Evolutionary conservation across 140 eudicot genomes (phyloP).

Genomic region (Cichorium intybus): DNA sequence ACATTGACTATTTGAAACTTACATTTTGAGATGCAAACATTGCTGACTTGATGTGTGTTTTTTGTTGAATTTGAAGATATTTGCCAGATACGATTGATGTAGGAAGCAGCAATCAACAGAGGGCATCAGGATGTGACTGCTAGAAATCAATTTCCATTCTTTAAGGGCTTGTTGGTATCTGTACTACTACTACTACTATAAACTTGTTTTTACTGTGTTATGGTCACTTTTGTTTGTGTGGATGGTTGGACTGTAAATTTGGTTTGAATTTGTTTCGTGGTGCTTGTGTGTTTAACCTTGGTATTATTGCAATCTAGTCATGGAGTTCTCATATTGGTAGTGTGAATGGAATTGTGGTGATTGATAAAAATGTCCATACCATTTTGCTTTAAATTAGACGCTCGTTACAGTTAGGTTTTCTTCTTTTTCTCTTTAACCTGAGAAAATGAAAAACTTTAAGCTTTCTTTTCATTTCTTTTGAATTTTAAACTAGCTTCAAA

Average conservation of each 20-base stretch:
- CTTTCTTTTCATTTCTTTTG: no score
- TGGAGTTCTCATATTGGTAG: background rate
- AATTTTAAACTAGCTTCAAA: no score
- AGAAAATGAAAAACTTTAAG: background rate
- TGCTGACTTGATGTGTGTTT: background rate
- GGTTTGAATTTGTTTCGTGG: constrained; percentile 35
- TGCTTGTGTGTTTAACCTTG: constrained; percentile 28
- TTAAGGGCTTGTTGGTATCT: constrained; percentile 21
- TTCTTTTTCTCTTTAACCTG: background rate
- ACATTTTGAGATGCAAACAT: background rate
- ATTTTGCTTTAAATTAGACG: background rate
- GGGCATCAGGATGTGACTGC: constrained; percentile 84
- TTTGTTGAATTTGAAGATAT: constrained; percentile 48
- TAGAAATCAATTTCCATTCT: constrained; percentile 33
- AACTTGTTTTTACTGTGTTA: constrained; percentile 9
- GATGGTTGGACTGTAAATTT: constrained; percentile 30
- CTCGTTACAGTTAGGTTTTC: no score
- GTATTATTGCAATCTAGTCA: constrained; percentile 15
- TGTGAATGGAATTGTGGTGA: background rate
- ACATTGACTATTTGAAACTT: no score
- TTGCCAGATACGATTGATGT: constrained; percentile 98
- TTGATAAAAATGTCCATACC: background rate
- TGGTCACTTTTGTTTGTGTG: constrained; percentile 24
- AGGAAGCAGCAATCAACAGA: constrained; percentile 73
- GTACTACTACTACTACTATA: constrained; percentile 26